Evolutionary conservation across 2,329 filamentous ascomycete genomes (phyloP).

Genomic region (Blastomyces silverae): DNA sequence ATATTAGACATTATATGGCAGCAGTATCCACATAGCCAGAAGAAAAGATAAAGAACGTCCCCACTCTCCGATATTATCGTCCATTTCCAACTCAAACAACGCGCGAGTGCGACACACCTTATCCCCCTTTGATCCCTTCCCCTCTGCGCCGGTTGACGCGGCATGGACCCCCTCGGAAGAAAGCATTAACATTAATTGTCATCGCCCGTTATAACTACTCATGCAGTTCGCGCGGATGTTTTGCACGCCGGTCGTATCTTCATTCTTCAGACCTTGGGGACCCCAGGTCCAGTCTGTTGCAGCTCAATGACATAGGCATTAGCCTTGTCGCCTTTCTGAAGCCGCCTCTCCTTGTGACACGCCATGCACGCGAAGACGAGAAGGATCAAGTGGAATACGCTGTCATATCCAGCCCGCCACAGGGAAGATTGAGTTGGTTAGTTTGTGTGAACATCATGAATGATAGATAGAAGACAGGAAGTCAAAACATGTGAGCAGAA

Average conservation of each 20-base stretch:
- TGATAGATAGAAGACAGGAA: neutral
- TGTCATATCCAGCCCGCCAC: neutral
- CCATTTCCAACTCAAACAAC: neutral
- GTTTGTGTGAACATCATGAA: neutral
- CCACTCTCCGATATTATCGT: neutral
- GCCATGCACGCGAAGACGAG: conserved; percentile 11
- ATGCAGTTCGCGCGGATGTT: neutral
- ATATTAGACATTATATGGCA: neutral
- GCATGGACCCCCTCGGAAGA: neutral
- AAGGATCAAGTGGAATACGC: neutral
- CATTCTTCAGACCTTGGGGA: neutral
- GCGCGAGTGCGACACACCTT: neutral
- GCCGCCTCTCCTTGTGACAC: neutral
- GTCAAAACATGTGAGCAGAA: neutral
- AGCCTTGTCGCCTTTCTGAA: neutral
- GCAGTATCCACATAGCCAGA: neutral
- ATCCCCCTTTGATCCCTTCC: neutral
- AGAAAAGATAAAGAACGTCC: neutral
- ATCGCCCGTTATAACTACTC: neutral
- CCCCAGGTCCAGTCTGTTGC: neutral
- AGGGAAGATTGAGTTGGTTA: neutral
- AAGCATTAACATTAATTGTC: neutral
- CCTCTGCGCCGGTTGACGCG: neutral
- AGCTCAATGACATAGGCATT: conserved; percentile 5
- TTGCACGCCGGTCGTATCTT: neutral